phyloP scores from a whole-genome alignment of 1,284 basidiomycete genomes.

The Entoloma clypeatum region DNA sequence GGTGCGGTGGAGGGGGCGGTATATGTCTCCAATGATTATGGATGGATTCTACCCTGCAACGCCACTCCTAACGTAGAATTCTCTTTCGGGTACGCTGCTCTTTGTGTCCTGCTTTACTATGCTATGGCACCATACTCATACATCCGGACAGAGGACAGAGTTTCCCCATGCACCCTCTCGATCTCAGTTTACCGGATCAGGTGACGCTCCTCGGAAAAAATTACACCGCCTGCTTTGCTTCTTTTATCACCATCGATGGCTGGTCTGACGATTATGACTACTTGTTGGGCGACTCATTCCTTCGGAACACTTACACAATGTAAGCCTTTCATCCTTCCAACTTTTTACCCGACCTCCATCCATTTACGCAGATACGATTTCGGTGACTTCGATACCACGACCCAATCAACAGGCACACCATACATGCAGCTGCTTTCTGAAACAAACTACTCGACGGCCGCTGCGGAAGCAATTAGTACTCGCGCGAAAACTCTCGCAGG shows the following conservation, averaged over 20 bases:
- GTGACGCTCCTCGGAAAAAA: conserved; percentile 27
- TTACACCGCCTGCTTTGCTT: conserved; percentile 34
- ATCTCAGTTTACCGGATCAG: conserved; percentile 32
- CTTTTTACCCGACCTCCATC: conserved; percentile 11
- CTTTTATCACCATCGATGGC: conserved; percentile 27
- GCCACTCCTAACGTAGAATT: conserved; percentile 38
- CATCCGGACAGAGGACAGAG: conserved; percentile 29
- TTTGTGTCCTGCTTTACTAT: neutral
- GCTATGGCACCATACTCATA: neutral
- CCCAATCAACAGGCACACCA: conserved; percentile 24
- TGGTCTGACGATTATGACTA: conserved; percentile 34
- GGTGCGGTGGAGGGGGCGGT: conserved; percentile 33
- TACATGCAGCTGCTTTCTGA: conserved; percentile 39
- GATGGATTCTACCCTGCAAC: conserved; percentile 43
- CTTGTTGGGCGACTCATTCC: conserved; percentile 49
- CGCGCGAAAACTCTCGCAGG: conserved; percentile 28
- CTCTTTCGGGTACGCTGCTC: conserved; percentile 36
- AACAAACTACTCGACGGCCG: conserved; percentile 31
- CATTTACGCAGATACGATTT: conserved; percentile 25
- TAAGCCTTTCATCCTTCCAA: conserved; percentile 24
- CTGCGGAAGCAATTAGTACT: conserved; percentile 24
- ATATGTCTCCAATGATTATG: conserved; percentile 22
- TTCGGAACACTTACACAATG: conserved; percentile 54
- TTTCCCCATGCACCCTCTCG: conserved; percentile 46
- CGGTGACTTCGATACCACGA: conserved; percentile 21